Conservation (phyloP, 495 filamentous ascomycete species). For the Xanthoparmelia taractica region DNA sequence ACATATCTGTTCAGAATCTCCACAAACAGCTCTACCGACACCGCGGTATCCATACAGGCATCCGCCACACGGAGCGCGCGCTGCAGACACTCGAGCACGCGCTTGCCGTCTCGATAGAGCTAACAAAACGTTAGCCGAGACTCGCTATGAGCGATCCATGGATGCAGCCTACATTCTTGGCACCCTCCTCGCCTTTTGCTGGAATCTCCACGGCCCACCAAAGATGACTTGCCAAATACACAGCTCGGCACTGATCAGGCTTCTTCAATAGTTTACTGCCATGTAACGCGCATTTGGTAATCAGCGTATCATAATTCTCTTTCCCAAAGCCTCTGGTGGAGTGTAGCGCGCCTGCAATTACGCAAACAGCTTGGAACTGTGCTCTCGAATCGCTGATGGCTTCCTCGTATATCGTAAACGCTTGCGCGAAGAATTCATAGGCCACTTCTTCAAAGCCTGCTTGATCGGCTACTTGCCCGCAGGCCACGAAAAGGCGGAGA, state of each 20-base stretch:
- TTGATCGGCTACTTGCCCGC: constrained; percentile 88
- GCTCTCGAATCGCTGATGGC: constrained; percentile 88
- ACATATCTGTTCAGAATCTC: constrained; percentile 98
- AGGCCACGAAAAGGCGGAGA: constrained; percentile 80
- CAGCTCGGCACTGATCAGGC: constrained; percentile 93
- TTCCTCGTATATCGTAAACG: constrained; percentile 97
- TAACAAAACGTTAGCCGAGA: constrained; percentile 34
- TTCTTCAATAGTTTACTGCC: constrained; percentile 97
- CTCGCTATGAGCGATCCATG: neutral
- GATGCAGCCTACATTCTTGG: constrained; percentile 59
- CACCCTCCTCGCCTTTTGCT: constrained; percentile 71
- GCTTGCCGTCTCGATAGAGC: constrained; percentile 95
- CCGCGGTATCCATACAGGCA: constrained; percentile 98
- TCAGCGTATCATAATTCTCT: constrained; percentile 97
- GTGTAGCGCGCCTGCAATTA: constrained; percentile 84
- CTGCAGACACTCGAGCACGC: constrained; percentile 92
- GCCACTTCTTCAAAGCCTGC: constrained; percentile 89
- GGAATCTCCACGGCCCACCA: constrained; percentile 96
- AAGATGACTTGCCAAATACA: constrained; percentile 90
- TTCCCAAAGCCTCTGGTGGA: constrained; percentile 78
- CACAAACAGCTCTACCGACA: constrained; percentile 94
- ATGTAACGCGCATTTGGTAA: constrained; percentile 93
- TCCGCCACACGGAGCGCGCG: constrained; percentile 92
- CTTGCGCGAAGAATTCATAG: constrained; percentile 98
- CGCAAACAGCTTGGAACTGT: constrained; percentile 95